These are phyloP conservation scores for Lachnellula hyalina DNA, from an alignment of 2,329 filamentous ascomycete species.

Conservation along the genomic window DNA sequence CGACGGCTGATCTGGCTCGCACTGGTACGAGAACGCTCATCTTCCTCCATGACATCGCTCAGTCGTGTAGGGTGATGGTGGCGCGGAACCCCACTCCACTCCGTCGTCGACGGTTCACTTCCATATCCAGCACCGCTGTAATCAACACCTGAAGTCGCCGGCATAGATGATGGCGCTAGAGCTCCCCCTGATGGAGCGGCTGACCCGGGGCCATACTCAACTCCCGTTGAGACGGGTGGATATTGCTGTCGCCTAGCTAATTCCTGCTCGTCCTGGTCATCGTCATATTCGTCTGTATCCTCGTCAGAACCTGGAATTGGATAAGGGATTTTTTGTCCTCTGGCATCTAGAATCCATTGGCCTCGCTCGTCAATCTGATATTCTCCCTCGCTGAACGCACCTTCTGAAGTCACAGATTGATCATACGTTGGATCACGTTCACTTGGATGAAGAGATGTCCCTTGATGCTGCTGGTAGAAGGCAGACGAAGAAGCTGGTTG, in stretches of 20 bases:
- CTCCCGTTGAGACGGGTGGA: conserved; percentile 17
- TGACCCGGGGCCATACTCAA: conserved; percentile 24
- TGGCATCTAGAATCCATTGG: conserved; percentile 55
- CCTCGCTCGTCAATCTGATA: conserved; percentile 60
- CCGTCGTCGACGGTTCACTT: conserved; percentile 41
- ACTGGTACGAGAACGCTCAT: conserved; percentile 72
- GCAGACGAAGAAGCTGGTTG: conserved; percentile 35
- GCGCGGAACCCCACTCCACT: conserved; percentile 68
- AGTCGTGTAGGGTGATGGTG: conserved; percentile 86
- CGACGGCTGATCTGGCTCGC: conserved; percentile 33
- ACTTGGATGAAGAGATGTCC: conserved; percentile 20
- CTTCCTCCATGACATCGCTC: conserved; percentile 84
- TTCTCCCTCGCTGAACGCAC: conserved; percentile 64
- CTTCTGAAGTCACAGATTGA: conserved; percentile 42
- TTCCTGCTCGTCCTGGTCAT: conserved; percentile 24
- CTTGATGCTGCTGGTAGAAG: conserved; percentile 43
- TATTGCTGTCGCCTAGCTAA: conserved; percentile 23
- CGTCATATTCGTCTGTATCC: conserved; percentile 53
- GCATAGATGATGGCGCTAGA: conserved; percentile 13
- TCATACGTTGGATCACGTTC: conserved; percentile 43
- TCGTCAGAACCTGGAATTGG: conserved; percentile 44
- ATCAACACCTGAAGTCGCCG: conserved; percentile 39
- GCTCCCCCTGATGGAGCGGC: conserved; percentile 8
- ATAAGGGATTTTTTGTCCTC: conserved; percentile 53
- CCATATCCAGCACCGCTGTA: conserved; percentile 64